These are phyloP conservation scores for Salvia splendens DNA, from an alignment of 257 asterid species.

Conservation along the genomic window DNA sequence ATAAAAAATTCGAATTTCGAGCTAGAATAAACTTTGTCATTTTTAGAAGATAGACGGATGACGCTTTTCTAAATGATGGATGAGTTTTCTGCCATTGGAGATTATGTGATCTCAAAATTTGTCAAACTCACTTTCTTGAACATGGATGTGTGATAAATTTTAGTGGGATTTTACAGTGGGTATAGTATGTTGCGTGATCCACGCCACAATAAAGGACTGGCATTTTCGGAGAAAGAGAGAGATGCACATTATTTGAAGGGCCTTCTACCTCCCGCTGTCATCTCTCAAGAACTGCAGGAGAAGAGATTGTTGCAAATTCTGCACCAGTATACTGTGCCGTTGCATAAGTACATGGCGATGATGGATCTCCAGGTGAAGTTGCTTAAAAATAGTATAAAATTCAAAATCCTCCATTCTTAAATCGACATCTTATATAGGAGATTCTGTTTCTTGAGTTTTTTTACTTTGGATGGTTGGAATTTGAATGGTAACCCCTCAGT, in stretches of 20 bases:
- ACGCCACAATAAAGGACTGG: constrained; percentile 86
- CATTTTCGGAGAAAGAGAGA: constrained; percentile 79
- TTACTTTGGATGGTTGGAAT: neutral
- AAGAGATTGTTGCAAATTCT: constrained; percentile 67
- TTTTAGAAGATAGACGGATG: neutral
- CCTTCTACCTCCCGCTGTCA: constrained; percentile 73
- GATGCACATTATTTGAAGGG: constrained; percentile 90
- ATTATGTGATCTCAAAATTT: neutral
- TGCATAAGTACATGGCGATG: constrained; percentile 92
- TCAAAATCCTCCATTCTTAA: neutral
- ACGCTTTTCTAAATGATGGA: no score
- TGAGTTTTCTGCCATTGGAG: no score
- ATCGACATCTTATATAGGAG: neutral
- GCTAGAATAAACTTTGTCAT: neutral
- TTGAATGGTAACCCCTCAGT: no score
- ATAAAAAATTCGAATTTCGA: neutral
- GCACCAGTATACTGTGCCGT: constrained; percentile 72
- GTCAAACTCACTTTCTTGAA: neutral
- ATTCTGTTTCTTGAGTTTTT: neutral
- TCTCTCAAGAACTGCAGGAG: constrained; percentile 85
- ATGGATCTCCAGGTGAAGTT: constrained; percentile 90
- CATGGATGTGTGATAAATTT: constrained; percentile 1
- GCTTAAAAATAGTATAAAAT: neutral
- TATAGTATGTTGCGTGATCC: constrained; percentile 80
- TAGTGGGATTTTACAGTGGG: constrained; percentile 54